phyloP scores from a whole-genome alignment of 371 early-diverging fungal species.

The Mucor saturninus region DNA sequence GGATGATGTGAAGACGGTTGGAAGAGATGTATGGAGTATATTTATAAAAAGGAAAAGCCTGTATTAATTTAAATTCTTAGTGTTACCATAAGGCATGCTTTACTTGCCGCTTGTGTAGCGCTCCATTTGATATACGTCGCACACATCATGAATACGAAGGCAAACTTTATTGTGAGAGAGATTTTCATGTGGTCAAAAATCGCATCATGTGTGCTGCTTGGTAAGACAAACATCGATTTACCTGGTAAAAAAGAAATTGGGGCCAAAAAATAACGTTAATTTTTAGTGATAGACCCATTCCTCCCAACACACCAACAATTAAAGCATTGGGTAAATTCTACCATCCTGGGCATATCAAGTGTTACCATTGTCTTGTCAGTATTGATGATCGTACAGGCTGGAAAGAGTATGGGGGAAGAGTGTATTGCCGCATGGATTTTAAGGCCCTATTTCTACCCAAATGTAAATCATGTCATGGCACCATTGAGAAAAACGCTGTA shows the following conservation, averaged over 20 bases:
- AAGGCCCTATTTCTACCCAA: conserved; percentile 62
- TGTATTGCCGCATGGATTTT: conserved; percentile 81
- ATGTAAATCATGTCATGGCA: conserved; percentile 71
- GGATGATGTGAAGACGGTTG: conserved; percentile 43
- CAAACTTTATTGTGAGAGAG: conserved; percentile 74
- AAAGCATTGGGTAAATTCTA: conserved; percentile 68
- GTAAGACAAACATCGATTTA: conserved; percentile 33
- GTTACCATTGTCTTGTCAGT: conserved; percentile 67
- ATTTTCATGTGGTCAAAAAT: conserved; percentile 58
- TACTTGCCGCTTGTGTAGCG: conserved; percentile 69
- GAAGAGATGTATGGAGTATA: conserved; percentile 30
- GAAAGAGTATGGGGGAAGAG: conserved; percentile 73
- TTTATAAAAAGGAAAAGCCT: not conserved
- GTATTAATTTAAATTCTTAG: conserved; percentile 14
- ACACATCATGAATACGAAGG: conserved; percentile 70
- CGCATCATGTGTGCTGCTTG: conserved; percentile 56
- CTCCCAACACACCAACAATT: conserved; percentile 52
- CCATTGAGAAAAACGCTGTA: conserved; percentile 77
- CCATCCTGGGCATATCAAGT: conserved; percentile 72
- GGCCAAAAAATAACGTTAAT: not conserved
- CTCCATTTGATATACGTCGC: conserved; percentile 64
- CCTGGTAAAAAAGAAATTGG: not conserved
- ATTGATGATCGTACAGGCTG: conserved; percentile 75
- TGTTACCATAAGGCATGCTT: conserved; percentile 58
- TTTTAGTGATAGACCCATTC: conserved; percentile 50